Base-by-base conservation (phyloP, 768 basidiomycete species). In the Boletus pseudopeckii region DNA sequence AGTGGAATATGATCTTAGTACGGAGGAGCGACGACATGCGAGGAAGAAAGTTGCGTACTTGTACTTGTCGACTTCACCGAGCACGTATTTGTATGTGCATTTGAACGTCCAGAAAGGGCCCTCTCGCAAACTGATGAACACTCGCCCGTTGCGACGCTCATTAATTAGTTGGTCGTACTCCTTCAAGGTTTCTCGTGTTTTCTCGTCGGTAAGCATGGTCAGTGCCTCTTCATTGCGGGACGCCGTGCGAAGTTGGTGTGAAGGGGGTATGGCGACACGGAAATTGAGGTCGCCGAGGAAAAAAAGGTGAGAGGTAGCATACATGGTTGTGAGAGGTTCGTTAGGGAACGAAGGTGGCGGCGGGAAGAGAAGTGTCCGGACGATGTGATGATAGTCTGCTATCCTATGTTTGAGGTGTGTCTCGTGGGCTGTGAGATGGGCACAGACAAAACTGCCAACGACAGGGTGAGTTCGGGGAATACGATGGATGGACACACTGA, bases 271-370 rank as follows among this genome's bases (percentile, higher is more conserved):
- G n/a, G 79, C 75, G 15, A 98, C 70, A 15, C 94, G 84, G 71
- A 94, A 97, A 71, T 98, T 98, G 57, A 97, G 80, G 71, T 98
- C 95, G 7, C 96, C 96, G 33, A 97, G 79, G 67, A 97, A 79
- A 77, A 98, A 97, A 1, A 97, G 77, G 68, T 98, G 92, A 13
- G 92, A 91, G 0, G 93, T 88, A 41, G 84, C 77, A 74, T 90
- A 93, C 43, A 98, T 80, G 11, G 84, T 87, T 45, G 83, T 81
- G 6, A 75, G 72, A 11, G 58, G 53, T 26, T 61, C 62, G 0
- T 77, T 70, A 9, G 72, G 67, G 3, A 74, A 70, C 3, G 71
- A 67, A 34, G 75, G 69, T 2, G 77, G 52, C 8, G 89, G 76
- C 9, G 82, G 74, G 63, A 99, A 97, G 43, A 95, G 77, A 32